Conservation (phyloP, 495 filamentous ascomycete genomes). For the Zalerion maritima region DNA sequence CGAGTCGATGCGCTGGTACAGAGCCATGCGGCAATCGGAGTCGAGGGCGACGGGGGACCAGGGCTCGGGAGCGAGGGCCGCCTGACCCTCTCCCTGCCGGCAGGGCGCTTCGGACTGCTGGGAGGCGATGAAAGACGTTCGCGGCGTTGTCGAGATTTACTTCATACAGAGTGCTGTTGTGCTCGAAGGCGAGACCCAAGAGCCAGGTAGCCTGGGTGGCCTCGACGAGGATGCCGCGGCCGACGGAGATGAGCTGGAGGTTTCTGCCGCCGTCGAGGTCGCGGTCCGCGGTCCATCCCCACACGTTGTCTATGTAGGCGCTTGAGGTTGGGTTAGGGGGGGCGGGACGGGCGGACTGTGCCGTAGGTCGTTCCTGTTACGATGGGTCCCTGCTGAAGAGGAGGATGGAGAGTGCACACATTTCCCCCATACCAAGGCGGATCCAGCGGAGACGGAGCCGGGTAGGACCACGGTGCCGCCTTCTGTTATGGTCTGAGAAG, state of each 20-base stretch:
- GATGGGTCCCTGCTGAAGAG: too few species aligned
- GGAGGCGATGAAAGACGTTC: constrained; percentile 30
- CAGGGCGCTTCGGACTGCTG: constrained; percentile 34
- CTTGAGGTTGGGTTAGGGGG: constrained; percentile 20
- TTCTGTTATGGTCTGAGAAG: constrained; percentile 8
- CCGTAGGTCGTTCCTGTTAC: too few species aligned
- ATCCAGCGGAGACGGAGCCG: constrained; percentile 7
- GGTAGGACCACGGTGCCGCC: constrained; percentile 6
- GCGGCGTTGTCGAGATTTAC: constrained; percentile 32
- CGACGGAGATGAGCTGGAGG: constrained; percentile 31
- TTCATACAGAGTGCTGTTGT: constrained; percentile 34
- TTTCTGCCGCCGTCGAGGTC: constrained; percentile 24
- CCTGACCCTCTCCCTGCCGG: constrained; percentile 28
- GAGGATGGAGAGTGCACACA: too few species aligned
- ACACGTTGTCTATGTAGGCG: constrained; percentile 43
- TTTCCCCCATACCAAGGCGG: constrained; percentile 17
- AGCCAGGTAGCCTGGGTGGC: constrained; percentile 29
- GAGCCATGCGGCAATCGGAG: constrained; percentile 33
- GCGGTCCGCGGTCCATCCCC: constrained; percentile 42
- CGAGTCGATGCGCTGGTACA: constrained; percentile 23
- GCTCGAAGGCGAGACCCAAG: constrained; percentile 27
- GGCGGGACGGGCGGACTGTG: constrained; percentile 11
- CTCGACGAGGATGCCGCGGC: constrained; percentile 36
- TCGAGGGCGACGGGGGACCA: constrained; percentile 19
- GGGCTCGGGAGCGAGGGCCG: constrained; percentile 25